Evolutionary conservation across 2,329 filamentous ascomycete species (phyloP), one percentile per base, ranked within the genome.

Genomic region (Periglandula ipomoeae): DNA sequence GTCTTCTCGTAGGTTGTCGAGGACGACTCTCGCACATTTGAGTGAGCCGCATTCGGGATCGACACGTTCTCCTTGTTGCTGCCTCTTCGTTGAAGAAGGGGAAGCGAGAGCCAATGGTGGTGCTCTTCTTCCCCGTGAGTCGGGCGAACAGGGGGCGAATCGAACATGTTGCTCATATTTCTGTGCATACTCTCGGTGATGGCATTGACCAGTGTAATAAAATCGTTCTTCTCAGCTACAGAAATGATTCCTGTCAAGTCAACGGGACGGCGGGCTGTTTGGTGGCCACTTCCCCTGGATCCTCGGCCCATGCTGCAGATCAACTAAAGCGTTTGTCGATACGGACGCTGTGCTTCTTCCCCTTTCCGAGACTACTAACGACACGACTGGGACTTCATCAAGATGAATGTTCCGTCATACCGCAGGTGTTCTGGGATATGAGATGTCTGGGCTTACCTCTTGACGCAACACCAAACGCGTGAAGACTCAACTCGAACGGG

Each of bases 161-260:
- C 75, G 53, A 82, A 82, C 50, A 71, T 69, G 46, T 70, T 68
- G 52, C 61, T 67, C 50, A 82, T 67, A 37, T 78, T 70, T 46
- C 69, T 70, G 49, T 74, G 70, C 68, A 83, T 78, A 34, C 68
- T 68, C 44, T 81, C 78, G 32, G 73, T 75, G 52, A 81, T 75
- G 41, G 70, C 69, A 23, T 61, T 67, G 50, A 79, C 62, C 11
- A 84, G 68, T 3, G 68, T 65, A n/a, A 68, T 63, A 37, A 84
- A 61, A 50, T 82, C 77, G 27, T 67, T 66, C 55, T 70, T 73
- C 57, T 82, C 76, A 2, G 69, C 64, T 4, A 62, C 41, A 19
- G 64, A 74, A 34, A 81, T 60, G 46, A 76, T 59, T 23, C 68
- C 67, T 46, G 71, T 78, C 52, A 82, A 56, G 52, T 81, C 76